Conservation (phyloP, 352 stramenopile genomes). For the Globisporangium megalacanthum region DNA sequence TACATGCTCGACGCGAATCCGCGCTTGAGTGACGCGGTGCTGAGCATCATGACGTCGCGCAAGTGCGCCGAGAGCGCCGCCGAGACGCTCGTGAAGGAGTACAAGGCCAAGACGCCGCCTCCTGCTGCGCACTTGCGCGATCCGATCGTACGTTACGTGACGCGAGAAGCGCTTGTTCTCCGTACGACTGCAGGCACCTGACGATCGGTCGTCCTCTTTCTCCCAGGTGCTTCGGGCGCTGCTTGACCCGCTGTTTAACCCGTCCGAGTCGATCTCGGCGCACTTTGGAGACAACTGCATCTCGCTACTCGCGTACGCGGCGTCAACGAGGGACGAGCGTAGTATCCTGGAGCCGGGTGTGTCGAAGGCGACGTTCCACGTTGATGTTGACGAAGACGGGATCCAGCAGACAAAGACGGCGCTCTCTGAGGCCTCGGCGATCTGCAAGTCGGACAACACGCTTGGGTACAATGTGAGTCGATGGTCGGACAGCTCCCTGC, state of each 20-base stretch:
- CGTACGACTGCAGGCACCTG: not conserved
- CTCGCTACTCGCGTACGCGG: slow-evolving; percentile 65
- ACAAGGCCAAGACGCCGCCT: slow-evolving; percentile 39
- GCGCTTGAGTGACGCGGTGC: slow-evolving; percentile 58
- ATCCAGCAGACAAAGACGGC: slow-evolving; percentile 64
- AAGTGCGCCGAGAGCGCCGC: slow-evolving; percentile 60
- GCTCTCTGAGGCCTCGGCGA: slow-evolving; percentile 60
- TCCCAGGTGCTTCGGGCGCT: slow-evolving; percentile 70
- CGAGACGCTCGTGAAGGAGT: slow-evolving; percentile 68
- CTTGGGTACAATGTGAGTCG: slow-evolving; percentile 74
- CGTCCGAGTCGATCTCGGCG: slow-evolving; percentile 49
- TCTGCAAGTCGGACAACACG: slow-evolving; percentile 83
- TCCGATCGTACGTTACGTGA: slow-evolving; percentile 39
- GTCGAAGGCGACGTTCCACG: slow-evolving; percentile 15
- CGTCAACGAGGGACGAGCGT: slow-evolving; percentile 70
- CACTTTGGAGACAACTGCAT: slow-evolving; percentile 67
- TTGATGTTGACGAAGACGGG: slow-evolving; percentile 43
- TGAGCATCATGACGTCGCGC: slow-evolving; percentile 72
- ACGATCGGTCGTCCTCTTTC: too few species aligned
- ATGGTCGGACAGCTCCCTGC: not conserved
- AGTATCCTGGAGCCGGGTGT: slow-evolving; percentile 55
- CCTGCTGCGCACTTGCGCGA: slow-evolving; percentile 69
- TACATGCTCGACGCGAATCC: slow-evolving; percentile 55
- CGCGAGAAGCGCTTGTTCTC: not conserved
- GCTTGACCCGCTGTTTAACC: slow-evolving; percentile 79